A percentile compares a stretch with the other conserved stretches of the same genome.
Evolutionary conservation across 192 early-diverging fungal species (phyloP).

Genomic region (Backusella psychrophila): DNA sequence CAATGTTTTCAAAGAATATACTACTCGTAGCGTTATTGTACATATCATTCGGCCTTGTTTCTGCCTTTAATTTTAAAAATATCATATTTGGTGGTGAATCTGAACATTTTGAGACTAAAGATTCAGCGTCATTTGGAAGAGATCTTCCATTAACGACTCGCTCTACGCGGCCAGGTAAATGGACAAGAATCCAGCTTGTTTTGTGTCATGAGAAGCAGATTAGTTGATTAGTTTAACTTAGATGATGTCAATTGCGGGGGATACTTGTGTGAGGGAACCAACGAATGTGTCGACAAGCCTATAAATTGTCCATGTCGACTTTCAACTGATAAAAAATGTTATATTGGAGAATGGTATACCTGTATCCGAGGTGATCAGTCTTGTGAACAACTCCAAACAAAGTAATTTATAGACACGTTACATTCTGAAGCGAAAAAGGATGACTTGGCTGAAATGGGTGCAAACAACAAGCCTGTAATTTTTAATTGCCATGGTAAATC

Average conservation of each 20-base stretch:
- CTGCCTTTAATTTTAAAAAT: background rate
- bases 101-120: background rate
- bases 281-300: background rate
- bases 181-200: background rate
- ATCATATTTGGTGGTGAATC: background rate
- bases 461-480: too few species aligned
- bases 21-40: background rate
- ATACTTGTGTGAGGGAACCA: conserved; percentile 11
- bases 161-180: background rate
- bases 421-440: too few species aligned
- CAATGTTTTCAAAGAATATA: background rate
- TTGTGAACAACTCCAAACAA: background rate
- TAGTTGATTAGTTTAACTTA: background rate
- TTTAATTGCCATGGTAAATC: too few species aligned
- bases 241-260: background rate
- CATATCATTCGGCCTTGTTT: background rate
- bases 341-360: conserved; percentile 11
- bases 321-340: conserved; percentile 11
- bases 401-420: too few species aligned
- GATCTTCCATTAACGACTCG: background rate
- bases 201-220: background rate
- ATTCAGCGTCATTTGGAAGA: background rate
- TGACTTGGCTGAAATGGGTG: too few species aligned
- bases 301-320: conserved; percentile 11
- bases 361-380: conserved; percentile 13